phyloP scores from a whole-genome alignment of 441 rosid species.

The Pelargonium cotyledonis region DNA sequence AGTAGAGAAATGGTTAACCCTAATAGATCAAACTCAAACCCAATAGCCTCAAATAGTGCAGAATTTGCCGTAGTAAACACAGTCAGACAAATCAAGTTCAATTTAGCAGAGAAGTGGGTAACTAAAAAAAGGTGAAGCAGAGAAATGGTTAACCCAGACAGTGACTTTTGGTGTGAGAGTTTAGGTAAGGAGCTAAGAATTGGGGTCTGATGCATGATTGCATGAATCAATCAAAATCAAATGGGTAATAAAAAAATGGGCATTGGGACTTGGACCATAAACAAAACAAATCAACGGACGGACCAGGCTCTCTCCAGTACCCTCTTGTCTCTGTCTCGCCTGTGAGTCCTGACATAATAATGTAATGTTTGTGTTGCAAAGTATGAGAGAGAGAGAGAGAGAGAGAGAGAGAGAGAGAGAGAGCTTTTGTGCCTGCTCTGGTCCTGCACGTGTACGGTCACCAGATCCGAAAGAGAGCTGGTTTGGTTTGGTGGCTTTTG shows the following conservation, averaged over 20 bases:
- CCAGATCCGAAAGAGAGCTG: not conserved
- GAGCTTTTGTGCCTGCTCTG: not conserved
- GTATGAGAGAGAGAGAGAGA: not conserved
- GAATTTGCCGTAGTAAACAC: too few relatives aligned
- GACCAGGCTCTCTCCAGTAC: not conserved
- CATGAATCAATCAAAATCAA: not conserved
- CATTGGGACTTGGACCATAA: not conserved
- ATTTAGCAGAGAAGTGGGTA: not conserved
- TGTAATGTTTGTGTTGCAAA: too few relatives aligned
- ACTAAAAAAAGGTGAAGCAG: not conserved
- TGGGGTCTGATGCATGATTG: not conserved
- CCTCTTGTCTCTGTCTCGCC: not conserved
- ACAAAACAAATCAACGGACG: not conserved
- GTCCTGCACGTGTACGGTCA: not conserved
- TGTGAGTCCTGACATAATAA: not conserved
- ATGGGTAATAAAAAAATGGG: not conserved
- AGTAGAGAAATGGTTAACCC: not conserved
- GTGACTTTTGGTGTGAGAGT: not conserved
- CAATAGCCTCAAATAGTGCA: too few relatives aligned
- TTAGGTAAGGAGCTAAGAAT: too few relatives aligned
- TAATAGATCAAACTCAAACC: too few relatives aligned
- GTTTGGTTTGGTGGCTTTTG: not conserved
- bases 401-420: not conserved
- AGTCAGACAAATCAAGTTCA: not conserved
- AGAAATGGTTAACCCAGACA: not conserved